Evolutionary conservation across 2,329 filamentous ascomycete species (phyloP).

Genomic region (Corinectria fuckeliana): DNA sequence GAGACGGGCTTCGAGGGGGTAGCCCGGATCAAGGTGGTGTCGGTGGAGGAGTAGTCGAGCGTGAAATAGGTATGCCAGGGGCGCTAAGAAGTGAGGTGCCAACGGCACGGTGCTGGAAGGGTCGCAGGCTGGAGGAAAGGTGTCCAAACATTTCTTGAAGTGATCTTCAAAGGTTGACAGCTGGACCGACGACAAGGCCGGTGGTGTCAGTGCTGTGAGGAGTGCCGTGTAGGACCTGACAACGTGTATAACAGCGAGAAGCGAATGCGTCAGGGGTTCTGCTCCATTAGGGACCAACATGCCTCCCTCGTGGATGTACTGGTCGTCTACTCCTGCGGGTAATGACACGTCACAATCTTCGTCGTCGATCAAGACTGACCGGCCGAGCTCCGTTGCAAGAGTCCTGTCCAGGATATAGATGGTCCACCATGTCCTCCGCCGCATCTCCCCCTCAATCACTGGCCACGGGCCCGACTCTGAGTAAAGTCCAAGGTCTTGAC

Average conservation of each 20-base stretch:
- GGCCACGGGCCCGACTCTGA: slow-evolving; percentile 76
- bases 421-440: slow-evolving; percentile 90
- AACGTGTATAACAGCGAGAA: slow-evolving; percentile 82
- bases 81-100: slow-evolving; percentile 75
- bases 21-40: slow-evolving; percentile 81
- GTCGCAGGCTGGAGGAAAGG: slow-evolving; percentile 78
- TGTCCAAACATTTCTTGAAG: slow-evolving; percentile 75
- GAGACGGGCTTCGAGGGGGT: slow-evolving; percentile 67
- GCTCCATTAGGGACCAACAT: slow-evolving; percentile 58
- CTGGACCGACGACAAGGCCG: slow-evolving; percentile 69
- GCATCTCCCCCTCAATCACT: slow-evolving; percentile 82
- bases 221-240: slow-evolving; percentile 79
- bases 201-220: slow-evolving; percentile 71
- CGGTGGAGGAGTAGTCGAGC: slow-evolving; percentile 86
- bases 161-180: slow-evolving; percentile 83
- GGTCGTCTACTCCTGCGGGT: slow-evolving; percentile 81
- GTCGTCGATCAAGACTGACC: slow-evolving; percentile 84
- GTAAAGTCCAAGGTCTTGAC: slow-evolving; percentile 85
- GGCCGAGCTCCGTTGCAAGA: slow-evolving; percentile 79
- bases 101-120: slow-evolving; percentile 70
- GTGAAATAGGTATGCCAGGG: slow-evolving; percentile 80
- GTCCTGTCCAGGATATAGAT: slow-evolving; percentile 89
- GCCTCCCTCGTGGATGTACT: slow-evolving; percentile 69
- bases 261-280: slow-evolving; percentile 69
- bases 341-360: slow-evolving; percentile 85